These are phyloP conservation scores for Fagopyrum esculentum DNA, from an alignment of 148 eudicot species.

Conservation along the genomic window DNA sequence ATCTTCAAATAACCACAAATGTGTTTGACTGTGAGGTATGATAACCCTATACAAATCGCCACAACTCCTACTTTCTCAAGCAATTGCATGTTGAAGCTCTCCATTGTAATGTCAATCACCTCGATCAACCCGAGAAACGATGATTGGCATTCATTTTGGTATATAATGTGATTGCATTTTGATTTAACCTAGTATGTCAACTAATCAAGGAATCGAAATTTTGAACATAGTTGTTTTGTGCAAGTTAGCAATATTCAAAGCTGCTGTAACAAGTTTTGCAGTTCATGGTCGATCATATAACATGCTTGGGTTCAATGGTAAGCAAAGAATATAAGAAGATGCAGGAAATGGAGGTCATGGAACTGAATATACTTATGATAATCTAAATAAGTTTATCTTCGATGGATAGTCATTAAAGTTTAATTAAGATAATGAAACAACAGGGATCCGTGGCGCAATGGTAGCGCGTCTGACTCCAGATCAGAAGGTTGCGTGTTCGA, in stretches of 20 bases:
- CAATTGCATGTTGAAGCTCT: neutral
- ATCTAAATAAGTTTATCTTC: too few relatives aligned
- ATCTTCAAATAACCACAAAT: conserved; percentile 6
- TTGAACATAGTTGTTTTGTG: neutral
- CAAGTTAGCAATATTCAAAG: neutral
- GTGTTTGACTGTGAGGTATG: conserved; percentile 7
- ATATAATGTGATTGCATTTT: neutral
- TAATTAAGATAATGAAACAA: too few relatives aligned
- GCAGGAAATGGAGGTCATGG: too few relatives aligned
- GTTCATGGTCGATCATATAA: neutral
- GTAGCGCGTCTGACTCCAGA: too few relatives aligned
- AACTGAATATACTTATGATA: too few relatives aligned
- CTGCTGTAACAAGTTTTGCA: neutral
- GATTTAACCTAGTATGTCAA: too few relatives aligned
- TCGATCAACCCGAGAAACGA: neutral
- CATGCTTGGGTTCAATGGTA: neutral
- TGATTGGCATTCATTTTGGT: neutral
- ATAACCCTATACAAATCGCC: neutral
- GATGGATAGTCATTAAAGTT: too few relatives aligned
- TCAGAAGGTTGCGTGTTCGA: too few relatives aligned
- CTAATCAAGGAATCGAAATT: neutral
- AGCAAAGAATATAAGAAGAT: too few relatives aligned
- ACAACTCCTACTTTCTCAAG: conserved; percentile 5
- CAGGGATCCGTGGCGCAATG: too few relatives aligned
- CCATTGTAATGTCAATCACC: neutral